Base-by-base conservation (phyloP, 2,329 filamentous ascomycete genomes). In the Orbilia brochopaga region DNA sequence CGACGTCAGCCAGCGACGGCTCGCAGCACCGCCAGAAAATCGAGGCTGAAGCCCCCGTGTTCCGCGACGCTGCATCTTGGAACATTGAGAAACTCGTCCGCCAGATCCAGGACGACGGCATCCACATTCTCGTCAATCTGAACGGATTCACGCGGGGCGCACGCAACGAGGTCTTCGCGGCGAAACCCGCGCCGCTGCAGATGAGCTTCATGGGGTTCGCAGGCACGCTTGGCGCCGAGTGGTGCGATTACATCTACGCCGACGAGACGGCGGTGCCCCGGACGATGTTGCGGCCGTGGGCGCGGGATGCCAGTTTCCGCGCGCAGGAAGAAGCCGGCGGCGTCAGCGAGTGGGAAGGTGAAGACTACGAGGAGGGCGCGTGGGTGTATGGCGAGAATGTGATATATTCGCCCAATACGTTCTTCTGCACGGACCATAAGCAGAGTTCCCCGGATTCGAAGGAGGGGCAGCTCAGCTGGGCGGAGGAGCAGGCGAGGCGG, bases 131-230 rank as follows among this genome's bases (percentile, higher is more conserved):
- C 19, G 87, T 99, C 76, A 99, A 99, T 74, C 84, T 99, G n/a
- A 99, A 99, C 77, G 94, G 94, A 10, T 99, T 99, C 79, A 99
- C 94, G 0, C 86, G 94, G 60, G 94, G 94, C 30, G 94, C 94
- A n/a, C 87, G 92, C 23, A 99, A 99, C 76, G 94, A 99, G 78
- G 89, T 99, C 2, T 99, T 99, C 79, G 94, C 94, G 21, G 94
- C 94, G 21, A 87, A 95, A 24, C 91, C 94, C 15, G 92, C 92
- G 1, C 94, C 94, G 0, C 91, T 99, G 48, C 94, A 99, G 75
- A 99, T 99, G 94, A 96, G 94, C 0, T 99, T 99, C 77, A 99
- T 99, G 94, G 94, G 94, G 0, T 99, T 99, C 78, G 94, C 94
- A 0, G 94, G 94, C 8, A 97, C 93, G 0, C 82, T 99, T 0